phyloP scores from a whole-genome alignment of 352 stramenopile genomes.

The Pythium aristosporum region DNA sequence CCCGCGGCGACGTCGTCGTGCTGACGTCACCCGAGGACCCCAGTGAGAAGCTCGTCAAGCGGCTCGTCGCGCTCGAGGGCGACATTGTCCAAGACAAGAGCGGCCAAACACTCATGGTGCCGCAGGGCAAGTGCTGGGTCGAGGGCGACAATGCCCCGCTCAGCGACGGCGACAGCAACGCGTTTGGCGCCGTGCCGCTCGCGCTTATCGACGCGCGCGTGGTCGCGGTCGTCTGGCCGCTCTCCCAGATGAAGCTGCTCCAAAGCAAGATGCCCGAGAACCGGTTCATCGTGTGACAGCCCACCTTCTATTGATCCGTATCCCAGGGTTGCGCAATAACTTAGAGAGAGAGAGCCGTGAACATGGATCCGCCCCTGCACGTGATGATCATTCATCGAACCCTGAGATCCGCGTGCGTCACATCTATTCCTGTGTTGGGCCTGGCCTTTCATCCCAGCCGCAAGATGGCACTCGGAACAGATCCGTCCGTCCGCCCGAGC shows the following conservation, averaged over 20 bases:
- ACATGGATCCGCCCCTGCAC: neutral
- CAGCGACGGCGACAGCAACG: constrained; percentile 74
- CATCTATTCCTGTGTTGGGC: neutral
- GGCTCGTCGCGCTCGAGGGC: constrained; percentile 71
- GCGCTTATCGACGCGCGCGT: constrained; percentile 81
- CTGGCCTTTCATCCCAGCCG: neutral
- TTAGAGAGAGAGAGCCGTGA: neutral
- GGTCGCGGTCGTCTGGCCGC: constrained; percentile 77
- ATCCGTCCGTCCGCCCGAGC: too few relatives aligned
- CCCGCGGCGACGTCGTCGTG: constrained; percentile 77
- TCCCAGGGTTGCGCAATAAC: neutral
- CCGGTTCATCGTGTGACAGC: constrained; percentile 41
- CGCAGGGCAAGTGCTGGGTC: constrained; percentile 82
- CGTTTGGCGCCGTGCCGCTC: constrained; percentile 73
- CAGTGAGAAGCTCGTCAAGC: constrained; percentile 71
- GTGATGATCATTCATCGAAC: neutral
- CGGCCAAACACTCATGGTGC: constrained; percentile 40
- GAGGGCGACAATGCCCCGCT: constrained; percentile 76
- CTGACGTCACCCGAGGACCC: constrained; percentile 62
- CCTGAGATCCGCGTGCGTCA: too few relatives aligned
- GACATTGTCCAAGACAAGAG: constrained; percentile 60
- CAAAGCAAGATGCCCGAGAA: constrained; percentile 49
- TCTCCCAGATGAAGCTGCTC: constrained; percentile 61
- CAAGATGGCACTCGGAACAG: too few relatives aligned
- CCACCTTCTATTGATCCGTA: neutral